Conservation (phyloP, 2,329 filamentous ascomycete species). For the Talaromyces sp. region DNA sequence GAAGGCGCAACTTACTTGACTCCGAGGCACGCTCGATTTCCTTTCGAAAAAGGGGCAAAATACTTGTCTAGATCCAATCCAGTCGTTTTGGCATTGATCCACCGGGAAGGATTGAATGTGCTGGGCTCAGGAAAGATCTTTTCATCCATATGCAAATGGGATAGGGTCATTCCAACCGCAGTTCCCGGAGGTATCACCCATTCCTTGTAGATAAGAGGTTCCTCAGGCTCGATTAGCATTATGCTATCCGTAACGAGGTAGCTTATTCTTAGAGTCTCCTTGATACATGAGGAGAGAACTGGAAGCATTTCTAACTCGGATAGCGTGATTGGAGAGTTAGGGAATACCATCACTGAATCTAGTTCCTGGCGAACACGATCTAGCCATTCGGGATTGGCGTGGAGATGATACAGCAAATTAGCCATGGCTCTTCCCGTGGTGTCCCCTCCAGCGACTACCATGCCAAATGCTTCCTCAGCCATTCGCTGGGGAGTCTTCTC, state of each 20-base stretch:
- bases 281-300: background rate
- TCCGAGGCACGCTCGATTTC: background rate
- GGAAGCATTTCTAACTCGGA: background rate
- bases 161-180: background rate
- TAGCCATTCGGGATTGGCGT: background rate
- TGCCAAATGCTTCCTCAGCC: background rate
- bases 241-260: background rate
- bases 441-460: background rate
- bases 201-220: background rate
- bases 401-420: background rate
- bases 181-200: background rate
- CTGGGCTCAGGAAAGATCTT: background rate
- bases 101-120: background rate
- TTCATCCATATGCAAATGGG: background rate
- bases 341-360: background rate
- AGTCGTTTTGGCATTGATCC: background rate
- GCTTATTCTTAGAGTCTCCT: background rate
- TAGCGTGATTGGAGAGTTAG: background rate
- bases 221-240: background rate
- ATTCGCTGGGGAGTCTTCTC: background rate
- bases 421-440: background rate
- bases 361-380: background rate
- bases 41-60: background rate
- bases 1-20: background rate
- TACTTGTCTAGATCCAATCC: background rate